These are phyloP conservation scores for Alternaria sp. DNA, from an alignment of 2,329 filamentous ascomycete species.

Conservation along the genomic window DNA sequence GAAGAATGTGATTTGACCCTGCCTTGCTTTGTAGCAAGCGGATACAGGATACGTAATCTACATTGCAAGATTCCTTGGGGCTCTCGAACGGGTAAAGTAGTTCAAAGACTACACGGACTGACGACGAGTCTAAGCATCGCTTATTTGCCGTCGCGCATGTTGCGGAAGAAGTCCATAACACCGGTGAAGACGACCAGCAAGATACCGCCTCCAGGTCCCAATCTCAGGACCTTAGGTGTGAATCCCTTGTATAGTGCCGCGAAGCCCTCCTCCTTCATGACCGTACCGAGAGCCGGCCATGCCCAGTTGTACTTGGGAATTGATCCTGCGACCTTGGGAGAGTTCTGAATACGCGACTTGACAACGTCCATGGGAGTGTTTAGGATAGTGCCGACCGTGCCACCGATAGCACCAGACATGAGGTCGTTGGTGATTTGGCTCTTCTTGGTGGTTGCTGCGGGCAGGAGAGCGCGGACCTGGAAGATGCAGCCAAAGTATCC, in stretches of 20 bases:
- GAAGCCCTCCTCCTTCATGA: conserved; percentile 93
- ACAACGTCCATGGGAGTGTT: conserved; percentile 98
- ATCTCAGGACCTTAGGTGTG: conserved; percentile 86
- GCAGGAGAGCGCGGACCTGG: conserved; percentile 87
- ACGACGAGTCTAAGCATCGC: background rate
- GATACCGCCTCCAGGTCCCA: conserved; percentile 75
- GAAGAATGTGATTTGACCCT: background rate
- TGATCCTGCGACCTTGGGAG: conserved; percentile 77
- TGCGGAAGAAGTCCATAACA: conserved; percentile 91
- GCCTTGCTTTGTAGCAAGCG: background rate
- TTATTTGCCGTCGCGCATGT: conserved; percentile 58
- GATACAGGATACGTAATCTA: background rate
- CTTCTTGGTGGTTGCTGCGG: conserved; percentile 79
- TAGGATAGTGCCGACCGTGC: conserved; percentile 86
- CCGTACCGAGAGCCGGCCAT: conserved; percentile 82
- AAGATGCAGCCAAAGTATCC: conserved; percentile 99
- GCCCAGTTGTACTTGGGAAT: conserved; percentile 99
- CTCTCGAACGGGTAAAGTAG: background rate
- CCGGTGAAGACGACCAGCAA: conserved; percentile 86
- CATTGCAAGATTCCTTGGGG: background rate
- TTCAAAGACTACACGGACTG: background rate
- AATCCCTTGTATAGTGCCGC: conserved; percentile 96
- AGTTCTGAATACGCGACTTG: conserved; percentile 98
- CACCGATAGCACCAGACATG: conserved; percentile 83
- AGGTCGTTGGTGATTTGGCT: conserved; percentile 87